These are phyloP conservation scores for Lobulomyces angularis DNA, from an alignment of 192 early-diverging fungal genomes.

Conservation along the genomic window DNA sequence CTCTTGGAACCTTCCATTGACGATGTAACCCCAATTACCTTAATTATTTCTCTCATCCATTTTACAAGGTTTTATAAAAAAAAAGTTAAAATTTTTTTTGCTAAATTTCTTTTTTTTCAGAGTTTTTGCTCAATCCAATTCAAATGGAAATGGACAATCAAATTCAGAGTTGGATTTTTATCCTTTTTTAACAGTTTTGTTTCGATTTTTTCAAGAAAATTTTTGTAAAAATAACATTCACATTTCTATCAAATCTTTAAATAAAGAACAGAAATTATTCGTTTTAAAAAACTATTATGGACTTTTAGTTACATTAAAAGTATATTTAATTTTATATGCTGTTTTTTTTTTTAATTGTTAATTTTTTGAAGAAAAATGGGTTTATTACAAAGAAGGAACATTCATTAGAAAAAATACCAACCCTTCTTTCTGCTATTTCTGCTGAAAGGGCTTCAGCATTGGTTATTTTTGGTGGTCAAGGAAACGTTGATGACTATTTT, in stretches of 20 bases:
- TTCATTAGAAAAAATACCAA: not conserved
- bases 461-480: constrained; percentile 93
- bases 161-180: no score
- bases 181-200: no score
- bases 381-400: not conserved
- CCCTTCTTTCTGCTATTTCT: constrained; percentile 4
- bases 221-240: no score
- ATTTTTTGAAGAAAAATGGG: not conserved
- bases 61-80: no score
- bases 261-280: not conserved
- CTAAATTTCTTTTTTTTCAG: no score
- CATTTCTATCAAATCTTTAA: no score
- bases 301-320: not conserved
- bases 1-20: constrained; percentile 22
- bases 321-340: not conserved
- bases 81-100: no score
- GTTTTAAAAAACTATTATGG: not conserved
- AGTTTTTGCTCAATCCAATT: no score
- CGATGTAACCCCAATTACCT: constrained; percentile 50
- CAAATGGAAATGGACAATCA: no score
- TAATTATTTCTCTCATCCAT: no score
- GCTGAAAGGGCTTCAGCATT: constrained; percentile 28
- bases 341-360: not conserved
- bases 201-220: no score
- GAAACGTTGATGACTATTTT: constrained; percentile 90